Evolutionary conservation across 2,329 filamentous ascomycete species (phyloP).

Genomic region (Tolypocladium endophyticum): DNA sequence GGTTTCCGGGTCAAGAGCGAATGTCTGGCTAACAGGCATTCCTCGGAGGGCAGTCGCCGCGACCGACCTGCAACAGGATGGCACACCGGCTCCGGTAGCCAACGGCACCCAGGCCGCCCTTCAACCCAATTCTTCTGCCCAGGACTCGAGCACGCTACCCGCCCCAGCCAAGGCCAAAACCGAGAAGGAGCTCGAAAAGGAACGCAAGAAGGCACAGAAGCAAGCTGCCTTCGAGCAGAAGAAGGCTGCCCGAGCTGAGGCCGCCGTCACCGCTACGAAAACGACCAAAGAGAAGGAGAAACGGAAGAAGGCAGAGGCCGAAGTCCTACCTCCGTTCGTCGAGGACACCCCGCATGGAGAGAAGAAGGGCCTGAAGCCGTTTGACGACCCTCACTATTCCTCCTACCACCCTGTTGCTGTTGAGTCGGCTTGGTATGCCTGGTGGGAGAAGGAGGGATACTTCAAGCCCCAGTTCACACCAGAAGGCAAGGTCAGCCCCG

Average conservation of each 20-base stretch:
- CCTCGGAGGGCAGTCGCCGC: background rate
- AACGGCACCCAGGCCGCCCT: background rate
- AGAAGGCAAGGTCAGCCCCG: conserved; percentile 68
- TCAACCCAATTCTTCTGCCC: background rate
- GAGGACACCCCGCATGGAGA: background rate
- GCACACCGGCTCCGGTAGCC: background rate
- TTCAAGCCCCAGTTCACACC: background rate
- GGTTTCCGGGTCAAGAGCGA: background rate
- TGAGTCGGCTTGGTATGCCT: background rate
- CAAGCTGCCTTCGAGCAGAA: background rate
- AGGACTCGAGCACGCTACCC: background rate
- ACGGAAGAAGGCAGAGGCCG: background rate
- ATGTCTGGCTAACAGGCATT: background rate
- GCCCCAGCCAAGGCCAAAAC: background rate
- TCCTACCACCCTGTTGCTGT: background rate
- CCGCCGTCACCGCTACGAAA: background rate
- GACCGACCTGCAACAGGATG: background rate
- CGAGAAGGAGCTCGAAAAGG: background rate
- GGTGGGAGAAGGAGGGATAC: background rate
- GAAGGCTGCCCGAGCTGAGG: background rate
- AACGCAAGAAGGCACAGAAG: background rate
- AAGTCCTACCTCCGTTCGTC: background rate
- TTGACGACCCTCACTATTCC: background rate
- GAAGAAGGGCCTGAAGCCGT: background rate
- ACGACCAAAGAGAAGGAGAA: background rate